A percentile compares a stretch with the other conserved stretches of the same genome.
Evolutionary conservation across 129 eudicot genomes (phyloP).

Genomic region (Kitagawia praeruptora): DNA sequence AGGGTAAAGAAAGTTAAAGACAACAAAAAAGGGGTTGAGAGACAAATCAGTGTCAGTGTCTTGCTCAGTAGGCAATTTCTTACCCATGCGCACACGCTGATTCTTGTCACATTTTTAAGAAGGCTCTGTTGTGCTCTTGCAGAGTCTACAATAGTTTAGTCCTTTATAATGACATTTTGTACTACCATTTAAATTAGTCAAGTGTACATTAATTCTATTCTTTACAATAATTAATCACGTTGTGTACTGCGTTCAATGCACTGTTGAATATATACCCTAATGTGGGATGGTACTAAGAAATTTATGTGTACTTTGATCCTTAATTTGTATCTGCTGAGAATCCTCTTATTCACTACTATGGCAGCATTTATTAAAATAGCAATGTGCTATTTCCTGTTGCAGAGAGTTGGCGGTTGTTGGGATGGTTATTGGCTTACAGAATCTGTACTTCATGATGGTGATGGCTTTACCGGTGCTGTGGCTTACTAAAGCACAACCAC

Average conservation of each 20-base stretch:
- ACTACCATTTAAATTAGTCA: neutral
- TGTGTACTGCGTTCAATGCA: neutral
- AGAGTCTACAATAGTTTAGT: neutral
- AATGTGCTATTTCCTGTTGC: constrained; percentile 10
- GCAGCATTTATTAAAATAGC: neutral
- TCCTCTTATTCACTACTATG: neutral
- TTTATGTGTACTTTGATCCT: neutral
- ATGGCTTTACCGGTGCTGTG: constrained; percentile 84
- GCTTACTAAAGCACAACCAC: constrained; percentile 49
- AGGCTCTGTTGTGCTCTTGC: neutral
- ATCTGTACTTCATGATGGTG: constrained; percentile 82
- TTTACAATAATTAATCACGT: neutral
- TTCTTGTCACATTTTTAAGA: neutral
- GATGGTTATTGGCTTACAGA: constrained; percentile 99
- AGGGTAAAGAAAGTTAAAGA: neutral
- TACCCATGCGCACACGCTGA: neutral
- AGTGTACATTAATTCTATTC: neutral
- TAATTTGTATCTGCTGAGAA: neutral
- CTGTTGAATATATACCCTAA: neutral
- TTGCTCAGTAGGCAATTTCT: neutral
- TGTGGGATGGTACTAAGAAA: neutral
- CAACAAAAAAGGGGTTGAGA: neutral
- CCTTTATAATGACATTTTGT: neutral
- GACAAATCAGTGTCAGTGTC: neutral
- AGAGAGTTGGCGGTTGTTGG: constrained; percentile 94